phyloP scores from a whole-genome alignment of 148 eudicot species.

The Rhododendron griersonianum region DNA sequence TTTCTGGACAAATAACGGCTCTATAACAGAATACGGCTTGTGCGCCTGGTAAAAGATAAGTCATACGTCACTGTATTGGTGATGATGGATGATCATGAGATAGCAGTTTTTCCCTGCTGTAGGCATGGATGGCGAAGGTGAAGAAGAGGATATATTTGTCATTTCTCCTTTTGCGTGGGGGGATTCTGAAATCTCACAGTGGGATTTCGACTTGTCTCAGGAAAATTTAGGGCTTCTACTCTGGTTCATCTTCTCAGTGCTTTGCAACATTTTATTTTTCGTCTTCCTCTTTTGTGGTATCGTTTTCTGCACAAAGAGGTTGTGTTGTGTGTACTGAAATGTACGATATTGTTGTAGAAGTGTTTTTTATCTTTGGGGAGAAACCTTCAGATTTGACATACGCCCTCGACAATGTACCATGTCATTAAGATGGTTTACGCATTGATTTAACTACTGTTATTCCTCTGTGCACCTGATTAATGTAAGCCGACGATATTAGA shows the following conservation, averaged over 20 bases:
- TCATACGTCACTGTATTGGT: neutral
- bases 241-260: neutral
- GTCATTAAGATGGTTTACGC: neutral
- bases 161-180: neutral
- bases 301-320: neutral
- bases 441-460: neutral
- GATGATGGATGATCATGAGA: neutral
- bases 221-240: neutral
- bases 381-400: neutral
- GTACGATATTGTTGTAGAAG: neutral
- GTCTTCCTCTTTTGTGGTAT: neutral
- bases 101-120: neutral
- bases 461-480: neutral
- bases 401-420: neutral
- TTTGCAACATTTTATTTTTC: neutral
- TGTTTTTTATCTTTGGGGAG: neutral
- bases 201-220: neutral
- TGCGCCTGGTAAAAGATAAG: neutral
- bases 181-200: neutral
- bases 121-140: neutral
- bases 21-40: neutral
- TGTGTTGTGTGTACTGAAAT: neutral
- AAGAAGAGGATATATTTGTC: neutral
- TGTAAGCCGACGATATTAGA: neutral
- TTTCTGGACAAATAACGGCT: neutral